Conservation (phyloP, 768 basidiomycete genomes). For the Thelephora ganbajun region DNA sequence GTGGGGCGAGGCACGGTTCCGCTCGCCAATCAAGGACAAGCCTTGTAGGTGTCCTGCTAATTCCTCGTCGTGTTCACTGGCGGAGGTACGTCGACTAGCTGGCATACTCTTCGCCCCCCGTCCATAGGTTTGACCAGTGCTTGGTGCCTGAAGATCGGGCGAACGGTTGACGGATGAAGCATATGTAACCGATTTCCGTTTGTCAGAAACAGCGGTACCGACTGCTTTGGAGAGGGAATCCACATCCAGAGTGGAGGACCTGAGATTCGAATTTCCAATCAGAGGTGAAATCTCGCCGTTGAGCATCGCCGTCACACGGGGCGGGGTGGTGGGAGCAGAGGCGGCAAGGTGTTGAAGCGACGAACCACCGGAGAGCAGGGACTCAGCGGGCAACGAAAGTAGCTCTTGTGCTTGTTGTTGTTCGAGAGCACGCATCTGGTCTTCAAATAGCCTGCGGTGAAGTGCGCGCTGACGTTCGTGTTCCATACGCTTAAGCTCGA, state of each 20-base stretch:
- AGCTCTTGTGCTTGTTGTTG: slow-evolving; percentile 82
- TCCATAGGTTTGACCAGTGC: slow-evolving; percentile 37
- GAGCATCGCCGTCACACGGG: slow-evolving; percentile 61
- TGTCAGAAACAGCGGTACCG: slow-evolving; percentile 52
- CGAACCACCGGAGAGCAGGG: slow-evolving; percentile 22
- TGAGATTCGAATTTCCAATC: slow-evolving; percentile 24
- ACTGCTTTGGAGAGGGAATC: slow-evolving; percentile 58
- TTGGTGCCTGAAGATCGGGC: slow-evolving; percentile 41
- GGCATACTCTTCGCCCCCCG: slow-evolving; percentile 90
- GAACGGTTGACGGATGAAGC: slow-evolving; percentile 66
- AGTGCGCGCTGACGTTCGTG: slow-evolving; percentile 81
- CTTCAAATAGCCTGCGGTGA: slow-evolving; percentile 87
- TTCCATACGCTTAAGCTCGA: slow-evolving; percentile 79
- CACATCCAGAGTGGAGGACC: slow-evolving; percentile 40
- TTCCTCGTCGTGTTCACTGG: slow-evolving; percentile 78
- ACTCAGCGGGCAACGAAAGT: slow-evolving; percentile 57
- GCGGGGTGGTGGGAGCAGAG: slow-evolving; percentile 81
- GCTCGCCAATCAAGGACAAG: slow-evolving; percentile 53
- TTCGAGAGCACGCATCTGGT: slow-evolving; percentile 91
- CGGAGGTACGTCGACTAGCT: slow-evolving; percentile 78
- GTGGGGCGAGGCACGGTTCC: slow-evolving; percentile 41
- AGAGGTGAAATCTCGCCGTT: slow-evolving; percentile 38
- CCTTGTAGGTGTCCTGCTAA: slow-evolving; percentile 64
- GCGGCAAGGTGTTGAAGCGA: slow-evolving; percentile 67
- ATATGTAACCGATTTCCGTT: slow-evolving; percentile 79